A percentile compares a stretch with the other conserved stretches of the same genome.
These are phyloP conservation scores for Penicillium chermesinum DNA, from an alignment of 495 filamentous ascomycete species.

Conservation along the genomic window DNA sequence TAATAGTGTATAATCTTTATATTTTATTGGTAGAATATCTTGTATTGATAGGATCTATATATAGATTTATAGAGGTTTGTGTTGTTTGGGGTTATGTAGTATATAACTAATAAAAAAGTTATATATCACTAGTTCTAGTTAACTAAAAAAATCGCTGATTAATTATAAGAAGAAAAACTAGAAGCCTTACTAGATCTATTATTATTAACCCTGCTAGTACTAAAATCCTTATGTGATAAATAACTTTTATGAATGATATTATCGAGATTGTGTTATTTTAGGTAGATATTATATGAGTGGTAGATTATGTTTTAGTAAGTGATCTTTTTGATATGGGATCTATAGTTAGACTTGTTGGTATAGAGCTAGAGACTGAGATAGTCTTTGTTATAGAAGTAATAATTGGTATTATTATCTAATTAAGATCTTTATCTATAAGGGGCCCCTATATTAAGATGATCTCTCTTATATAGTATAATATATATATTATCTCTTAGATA, in stretches of 20 bases:
- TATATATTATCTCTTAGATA: not conserved
- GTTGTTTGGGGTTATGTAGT: no score
- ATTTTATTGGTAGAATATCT: not conserved
- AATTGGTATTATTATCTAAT: not conserved
- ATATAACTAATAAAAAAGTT: no score
- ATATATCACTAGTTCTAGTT: no score
- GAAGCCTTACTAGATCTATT: not conserved
- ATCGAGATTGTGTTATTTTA: not conserved
- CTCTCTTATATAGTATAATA: not conserved
- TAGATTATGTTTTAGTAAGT: not conserved
- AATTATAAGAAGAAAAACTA: no score
- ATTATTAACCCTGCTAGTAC: not conserved
- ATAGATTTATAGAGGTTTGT: not conserved
- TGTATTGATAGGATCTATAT: not conserved
- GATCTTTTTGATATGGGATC: not conserved
- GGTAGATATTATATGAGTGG: not conserved
- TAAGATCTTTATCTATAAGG: not conserved
- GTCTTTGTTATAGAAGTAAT: not conserved
- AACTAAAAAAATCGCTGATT: no score
- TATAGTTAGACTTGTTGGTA: not conserved
- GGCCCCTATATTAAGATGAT: not conserved
- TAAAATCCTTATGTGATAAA: not conserved
- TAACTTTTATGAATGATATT: not conserved
- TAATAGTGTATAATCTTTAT: not conserved
- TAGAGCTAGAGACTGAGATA: not conserved